Evolutionary conservation across 371 early-diverging fungal species (phyloP), one percentile per base, ranked within the genome.

Genomic region (Mucor ambiguus): DNA sequence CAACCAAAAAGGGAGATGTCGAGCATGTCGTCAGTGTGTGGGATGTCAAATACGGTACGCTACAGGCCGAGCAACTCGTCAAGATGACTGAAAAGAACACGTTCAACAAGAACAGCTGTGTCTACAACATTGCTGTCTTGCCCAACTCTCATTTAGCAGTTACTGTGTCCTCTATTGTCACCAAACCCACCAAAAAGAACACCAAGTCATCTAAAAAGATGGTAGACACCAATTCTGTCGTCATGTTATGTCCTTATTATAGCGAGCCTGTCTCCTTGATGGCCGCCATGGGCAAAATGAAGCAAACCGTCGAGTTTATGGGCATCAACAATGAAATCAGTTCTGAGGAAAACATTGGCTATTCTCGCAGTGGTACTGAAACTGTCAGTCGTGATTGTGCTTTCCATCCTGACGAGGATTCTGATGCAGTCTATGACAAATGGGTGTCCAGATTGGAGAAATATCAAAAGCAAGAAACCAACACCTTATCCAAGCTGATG

Each of bases 1-100:
- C 68, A 3, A 66, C 60, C n/a, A 66, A 71, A 18, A 76, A 81
- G 78, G 61, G n/a, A 12, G 61, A 69, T 64, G 60, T 73, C 12
- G 87, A 88, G 38, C 86, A 87, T 60, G 80, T 86, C 2, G 63
- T 91, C 29, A 88, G 89, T 18, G 82, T 92, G 24, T 92, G 92
- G 92, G 92, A 92, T 66, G 79, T 82, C 49, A 77, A 80, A 48
- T 92, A 89, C 56, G 90, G 90, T 58, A 90, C 92, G 0, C 76
- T 89, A 3, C 92, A 90, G 66, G 81, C 88, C 14, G 77, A 81
- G 26, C 81, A 76, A 46, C 70, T 60, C 29, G 57, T 80, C 49
- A 63, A 77, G 24, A 61, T 66, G 49, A 58, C 63, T 52, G 74
- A 67, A 56, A 72, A 69, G 63, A 64, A 61, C 55, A 52, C 43